These are phyloP conservation scores for Tubosaeta brunneosetosa DNA, from an alignment of 768 basidiomycete species.

Conservation along the genomic window DNA sequence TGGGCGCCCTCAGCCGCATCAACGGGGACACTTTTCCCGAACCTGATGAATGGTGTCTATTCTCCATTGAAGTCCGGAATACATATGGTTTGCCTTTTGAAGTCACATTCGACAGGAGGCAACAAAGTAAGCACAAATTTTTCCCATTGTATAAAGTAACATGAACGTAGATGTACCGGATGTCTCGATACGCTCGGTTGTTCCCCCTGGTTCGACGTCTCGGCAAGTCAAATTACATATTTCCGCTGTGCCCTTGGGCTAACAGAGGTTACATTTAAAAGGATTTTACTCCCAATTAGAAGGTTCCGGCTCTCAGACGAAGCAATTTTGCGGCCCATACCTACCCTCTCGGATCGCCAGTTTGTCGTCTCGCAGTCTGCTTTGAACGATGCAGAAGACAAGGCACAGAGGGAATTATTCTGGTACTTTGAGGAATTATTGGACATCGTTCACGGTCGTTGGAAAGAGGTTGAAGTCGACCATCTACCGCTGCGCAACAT, in stretches of 20 bases:
- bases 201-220: slow-evolving; percentile 86
- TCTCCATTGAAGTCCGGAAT: slow-evolving; percentile 88
- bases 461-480: slow-evolving; percentile 68
- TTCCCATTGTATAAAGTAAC: background rate
- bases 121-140: slow-evolving; percentile 47
- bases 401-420: slow-evolving; percentile 74
- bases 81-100: slow-evolving; percentile 90
- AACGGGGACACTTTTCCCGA: slow-evolving; percentile 29
- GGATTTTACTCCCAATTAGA: slow-evolving; percentile 66
- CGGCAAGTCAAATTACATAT: slow-evolving; percentile 44
- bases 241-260: slow-evolving; percentile 1
- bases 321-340: slow-evolving; percentile 63
- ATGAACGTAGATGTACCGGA: slow-evolving; percentile 35
- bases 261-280: slow-evolving; percentile 23
- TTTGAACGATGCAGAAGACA: slow-evolving; percentile 55
- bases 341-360: slow-evolving; percentile 82
- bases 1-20: slow-evolving; percentile 30
- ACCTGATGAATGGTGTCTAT: slow-evolving; percentile 73
- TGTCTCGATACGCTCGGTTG: slow-evolving; percentile 48
- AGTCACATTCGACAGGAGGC: slow-evolving; percentile 65
- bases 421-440: slow-evolving; percentile 95
- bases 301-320: slow-evolving; percentile 61
- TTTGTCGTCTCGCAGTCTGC: slow-evolving; percentile 80
- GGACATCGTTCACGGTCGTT: slow-evolving; percentile 59
- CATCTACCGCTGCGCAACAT: background rate